Evolutionary conservation across 2,329 filamentous ascomycete genomes (phyloP).

Genomic region (Penicillium sumatraense): DNA sequence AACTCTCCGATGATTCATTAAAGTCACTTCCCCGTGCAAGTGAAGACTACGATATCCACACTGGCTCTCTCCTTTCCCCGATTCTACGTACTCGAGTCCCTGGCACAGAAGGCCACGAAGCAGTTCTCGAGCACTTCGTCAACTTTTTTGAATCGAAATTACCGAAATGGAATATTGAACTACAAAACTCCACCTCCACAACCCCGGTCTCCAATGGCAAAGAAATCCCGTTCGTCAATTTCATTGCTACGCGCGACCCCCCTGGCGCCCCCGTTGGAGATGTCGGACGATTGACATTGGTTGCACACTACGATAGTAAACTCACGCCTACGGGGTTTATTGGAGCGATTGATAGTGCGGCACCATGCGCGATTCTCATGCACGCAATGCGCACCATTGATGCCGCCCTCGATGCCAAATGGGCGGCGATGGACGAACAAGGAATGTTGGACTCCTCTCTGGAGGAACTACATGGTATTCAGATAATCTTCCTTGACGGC

Average conservation of each 20-base stretch:
- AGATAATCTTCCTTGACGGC: constrained; percentile 88
- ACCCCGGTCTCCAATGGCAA: constrained; percentile 75
- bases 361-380: constrained; percentile 91
- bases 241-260: constrained; percentile 85
- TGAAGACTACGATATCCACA: constrained; percentile 76
- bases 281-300: constrained; percentile 79
- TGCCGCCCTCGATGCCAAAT: constrained; percentile 77
- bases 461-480: constrained; percentile 79
- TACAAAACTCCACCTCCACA: constrained; percentile 87
- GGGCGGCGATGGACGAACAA: constrained; percentile 70
- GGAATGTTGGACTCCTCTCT: constrained; percentile 58
- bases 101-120: constrained; percentile 74
- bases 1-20: constrained; percentile 76
- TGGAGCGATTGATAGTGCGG: constrained; percentile 90
- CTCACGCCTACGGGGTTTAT: constrained; percentile 82
- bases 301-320: constrained; percentile 93
- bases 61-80: constrained; percentile 77
- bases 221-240: constrained; percentile 81
- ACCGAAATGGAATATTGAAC: constrained; percentile 77
- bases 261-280: constrained; percentile 78
- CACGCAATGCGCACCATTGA: constrained; percentile 80
- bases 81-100: constrained; percentile 88
- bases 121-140: constrained; percentile 79
- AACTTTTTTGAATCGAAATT: constrained; percentile 77
- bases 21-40: constrained; percentile 72